These are phyloP conservation scores for Saccharomyces pastorianus DNA, from an alignment of 1,139 yeast species.

Conservation along the genomic window DNA sequence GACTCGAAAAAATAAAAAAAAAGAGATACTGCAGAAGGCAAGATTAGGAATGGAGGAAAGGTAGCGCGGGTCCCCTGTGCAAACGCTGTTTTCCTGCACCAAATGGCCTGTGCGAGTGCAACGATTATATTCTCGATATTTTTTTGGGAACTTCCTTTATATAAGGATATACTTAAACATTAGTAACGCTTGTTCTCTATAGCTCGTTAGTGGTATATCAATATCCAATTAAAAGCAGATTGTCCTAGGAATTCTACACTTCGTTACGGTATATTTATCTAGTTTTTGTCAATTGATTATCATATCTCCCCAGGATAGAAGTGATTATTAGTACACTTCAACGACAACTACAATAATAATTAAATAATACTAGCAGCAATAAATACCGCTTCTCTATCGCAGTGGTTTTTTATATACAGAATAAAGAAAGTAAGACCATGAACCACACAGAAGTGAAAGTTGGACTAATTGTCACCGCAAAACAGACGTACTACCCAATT, in stretches of 20 bases:
- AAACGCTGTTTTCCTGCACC: neutral
- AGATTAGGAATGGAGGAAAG: neutral
- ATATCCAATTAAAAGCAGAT: neutral
- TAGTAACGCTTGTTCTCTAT: neutral
- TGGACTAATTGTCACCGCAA: constrained; percentile 34
- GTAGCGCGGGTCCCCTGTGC: neutral
- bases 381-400: neutral
- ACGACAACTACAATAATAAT: neutral
- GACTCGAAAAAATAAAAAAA: neutral
- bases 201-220: neutral
- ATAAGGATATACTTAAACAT: neutral
- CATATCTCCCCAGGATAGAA: neutral
- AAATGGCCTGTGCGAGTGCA: neutral
- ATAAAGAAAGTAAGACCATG: neutral
- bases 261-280: neutral
- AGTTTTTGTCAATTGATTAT: neutral
- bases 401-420: too few relatives aligned
- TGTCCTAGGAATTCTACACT: neutral
- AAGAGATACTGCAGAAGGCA: neutral
- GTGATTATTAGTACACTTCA: neutral
- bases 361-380: neutral
- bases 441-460: constrained; percentile 1
- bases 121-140: neutral
- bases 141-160: neutral
- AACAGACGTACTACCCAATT: constrained; percentile 40